Conservation (phyloP, 1,139 yeast species). For the Scheffersomyces cryptocercus region DNA sequence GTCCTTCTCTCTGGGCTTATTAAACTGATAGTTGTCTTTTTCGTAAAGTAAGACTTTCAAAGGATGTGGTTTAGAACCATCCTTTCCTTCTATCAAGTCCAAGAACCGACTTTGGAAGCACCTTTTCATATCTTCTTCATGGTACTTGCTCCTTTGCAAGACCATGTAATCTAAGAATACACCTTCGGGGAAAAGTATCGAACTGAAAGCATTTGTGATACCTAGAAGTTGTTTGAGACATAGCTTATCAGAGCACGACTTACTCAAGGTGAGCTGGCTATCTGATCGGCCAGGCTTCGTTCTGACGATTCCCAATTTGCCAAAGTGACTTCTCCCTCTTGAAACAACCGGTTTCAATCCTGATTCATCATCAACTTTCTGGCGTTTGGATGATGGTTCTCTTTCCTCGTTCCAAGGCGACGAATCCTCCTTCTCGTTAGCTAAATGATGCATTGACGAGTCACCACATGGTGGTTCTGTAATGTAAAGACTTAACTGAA, state of each 20-base stretch:
- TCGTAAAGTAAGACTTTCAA: conserved; percentile 23
- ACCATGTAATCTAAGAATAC: conserved; percentile 57
- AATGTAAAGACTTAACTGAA: conserved; percentile 59
- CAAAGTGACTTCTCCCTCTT: conserved; percentile 70
- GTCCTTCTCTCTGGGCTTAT: conserved; percentile 18
- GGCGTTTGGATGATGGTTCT: conserved; percentile 1
- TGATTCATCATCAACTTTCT: too few relatives aligned
- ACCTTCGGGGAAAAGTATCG: conserved; percentile 39
- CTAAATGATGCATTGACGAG: conserved; percentile 56
- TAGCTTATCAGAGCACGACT: conserved; percentile 87
- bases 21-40: conserved; percentile 25
- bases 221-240: conserved; percentile 66
- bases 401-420: conserved; percentile 11
- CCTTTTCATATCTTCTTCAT: conserved; percentile 43
- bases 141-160: conserved; percentile 40
- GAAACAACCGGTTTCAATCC: conserved; percentile 3
- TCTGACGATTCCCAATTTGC: conserved; percentile 62
- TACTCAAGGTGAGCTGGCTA: conserved; percentile 67
- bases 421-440: conserved; percentile 10
- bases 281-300: conserved; percentile 92
- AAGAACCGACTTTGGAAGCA: conserved; percentile 48
- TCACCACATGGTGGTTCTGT: conserved; percentile 95
- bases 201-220: conserved; percentile 51
- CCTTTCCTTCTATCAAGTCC: background rate
- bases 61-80: background rate